A percentile compares a stretch with the other conserved stretches of the same genome.
phyloP scores from a whole-genome alignment of 179 eudicot genomes.

The Silene vulgaris region DNA sequence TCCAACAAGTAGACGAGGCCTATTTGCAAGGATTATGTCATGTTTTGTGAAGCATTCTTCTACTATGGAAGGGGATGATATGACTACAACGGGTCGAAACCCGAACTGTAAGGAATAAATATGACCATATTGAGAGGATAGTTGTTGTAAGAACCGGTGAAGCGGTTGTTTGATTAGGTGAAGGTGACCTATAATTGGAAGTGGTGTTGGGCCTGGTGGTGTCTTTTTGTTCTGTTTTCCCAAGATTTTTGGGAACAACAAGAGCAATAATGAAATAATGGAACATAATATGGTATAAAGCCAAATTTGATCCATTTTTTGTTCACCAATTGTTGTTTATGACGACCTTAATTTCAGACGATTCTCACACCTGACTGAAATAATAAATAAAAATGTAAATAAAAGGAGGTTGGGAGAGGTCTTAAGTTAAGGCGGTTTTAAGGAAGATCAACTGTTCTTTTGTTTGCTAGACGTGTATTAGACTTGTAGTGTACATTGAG shows the following conservation, averaged over 20 bases:
- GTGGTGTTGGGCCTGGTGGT: conserved; percentile 36
- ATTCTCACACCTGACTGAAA: no score
- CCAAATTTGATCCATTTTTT: background rate
- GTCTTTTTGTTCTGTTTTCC: conserved; percentile 15
- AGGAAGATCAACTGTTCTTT: no score
- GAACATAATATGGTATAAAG: background rate
- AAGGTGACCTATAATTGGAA: conserved; percentile 44
- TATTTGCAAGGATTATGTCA: conserved; percentile 31
- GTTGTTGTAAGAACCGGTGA: conserved; percentile 25
- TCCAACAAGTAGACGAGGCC: conserved; percentile 21
- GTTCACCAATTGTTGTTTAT: no score
- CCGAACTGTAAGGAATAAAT: conserved; percentile 22
- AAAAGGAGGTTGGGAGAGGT: no score
- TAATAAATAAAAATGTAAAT: no score
- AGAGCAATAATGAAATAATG: background rate
- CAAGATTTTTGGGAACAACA: background rate
- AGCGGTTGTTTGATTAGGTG: conserved; percentile 35
- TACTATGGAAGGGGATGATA: conserved; percentile 16
- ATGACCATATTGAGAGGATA: conserved; percentile 27
- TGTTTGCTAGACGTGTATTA: no score
- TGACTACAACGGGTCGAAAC: conserved; percentile 13
- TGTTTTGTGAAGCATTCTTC: conserved; percentile 25
- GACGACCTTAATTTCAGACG: no score
- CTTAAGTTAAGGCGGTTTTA: no score
- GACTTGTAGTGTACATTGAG: no score